Evolutionary conservation across 345 rosid genomes (phyloP).

Genomic region (Sisymbrium altissimum): DNA sequence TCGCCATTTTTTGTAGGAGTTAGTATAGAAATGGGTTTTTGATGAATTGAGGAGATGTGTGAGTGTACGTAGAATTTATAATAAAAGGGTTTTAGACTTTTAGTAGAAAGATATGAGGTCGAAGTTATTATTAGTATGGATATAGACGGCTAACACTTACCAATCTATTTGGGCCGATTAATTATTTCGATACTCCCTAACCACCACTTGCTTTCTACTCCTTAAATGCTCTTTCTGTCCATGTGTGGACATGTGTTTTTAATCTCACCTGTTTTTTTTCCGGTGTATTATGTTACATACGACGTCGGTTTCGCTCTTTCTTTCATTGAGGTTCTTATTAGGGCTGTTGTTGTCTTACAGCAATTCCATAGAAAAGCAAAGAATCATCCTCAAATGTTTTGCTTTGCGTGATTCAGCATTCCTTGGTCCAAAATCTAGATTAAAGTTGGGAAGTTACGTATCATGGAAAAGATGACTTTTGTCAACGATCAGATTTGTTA

Average conservation of each 20-base stretch:
- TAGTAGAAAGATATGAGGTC: slow-evolving; percentile 23
- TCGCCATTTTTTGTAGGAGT: slow-evolving; percentile 2
- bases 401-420: background rate
- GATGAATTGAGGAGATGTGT: slow-evolving; percentile 23
- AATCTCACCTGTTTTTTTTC: background rate
- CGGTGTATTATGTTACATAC: background rate
- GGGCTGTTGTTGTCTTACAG: background rate
- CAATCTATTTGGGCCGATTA: slow-evolving; percentile 27
- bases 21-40: background rate
- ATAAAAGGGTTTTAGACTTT: slow-evolving; percentile 13
- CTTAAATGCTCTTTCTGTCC: slow-evolving; percentile 26
- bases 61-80: slow-evolving; percentile 27
- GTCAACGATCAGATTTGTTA: background rate
- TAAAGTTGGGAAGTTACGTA: background rate
- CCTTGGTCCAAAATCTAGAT: background rate
- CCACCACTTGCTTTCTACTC: slow-evolving; percentile 27
- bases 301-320: background rate
- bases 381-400: background rate
- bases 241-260: slow-evolving; percentile 29
- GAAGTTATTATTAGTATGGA: slow-evolving; percentile 18
- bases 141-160: slow-evolving; percentile 26
- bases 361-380: background rate
- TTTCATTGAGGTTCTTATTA: background rate
- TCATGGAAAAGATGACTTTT: background rate
- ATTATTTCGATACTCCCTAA: slow-evolving; percentile 29